Evolutionary conservation across 2,329 filamentous ascomycete genomes (phyloP).

Genomic region (Pseudocercospora fuligena): DNA sequence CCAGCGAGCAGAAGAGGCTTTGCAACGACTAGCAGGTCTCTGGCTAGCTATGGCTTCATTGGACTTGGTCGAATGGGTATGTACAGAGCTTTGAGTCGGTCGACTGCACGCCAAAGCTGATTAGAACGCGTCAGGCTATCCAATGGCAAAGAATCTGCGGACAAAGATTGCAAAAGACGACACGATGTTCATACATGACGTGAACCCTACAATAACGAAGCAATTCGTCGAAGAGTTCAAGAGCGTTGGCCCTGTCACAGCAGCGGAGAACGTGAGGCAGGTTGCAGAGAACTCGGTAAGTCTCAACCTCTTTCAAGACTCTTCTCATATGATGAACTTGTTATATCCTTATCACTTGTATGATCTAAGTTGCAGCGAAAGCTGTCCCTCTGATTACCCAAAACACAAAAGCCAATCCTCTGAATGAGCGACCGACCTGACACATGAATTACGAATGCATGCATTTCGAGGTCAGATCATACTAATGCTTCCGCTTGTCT

Average conservation of each 20-base stretch:
- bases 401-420: constrained; percentile 74
- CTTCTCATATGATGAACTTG: constrained; percentile 24
- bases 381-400: constrained; percentile 65
- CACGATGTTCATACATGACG: constrained; percentile 67
- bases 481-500: constrained; percentile 1
- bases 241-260: constrained; percentile 51
- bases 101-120: constrained; percentile 21
- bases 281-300: constrained; percentile 71
- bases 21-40: constrained; percentile 47
- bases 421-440: constrained; percentile 51
- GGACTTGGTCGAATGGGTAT: constrained; percentile 57
- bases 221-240: constrained; percentile 61
- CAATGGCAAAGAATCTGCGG: constrained; percentile 74
- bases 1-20: constrained; percentile 46
- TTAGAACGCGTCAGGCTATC: constrained; percentile 60
- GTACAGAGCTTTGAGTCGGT: constrained; percentile 27
- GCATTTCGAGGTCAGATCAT: neutral
- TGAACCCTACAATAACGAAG: constrained; percentile 62
- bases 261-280: constrained; percentile 63
- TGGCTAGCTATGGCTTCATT: constrained; percentile 57
- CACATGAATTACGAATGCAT: neutral
- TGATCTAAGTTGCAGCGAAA: constrained; percentile 75
- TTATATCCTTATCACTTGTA: constrained; percentile 55
- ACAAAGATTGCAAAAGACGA: constrained; percentile 68
- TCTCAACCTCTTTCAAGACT: constrained; percentile 22